phyloP scores from a whole-genome alignment of 345 rosid genomes.

The Barbarea vulgaris region DNA sequence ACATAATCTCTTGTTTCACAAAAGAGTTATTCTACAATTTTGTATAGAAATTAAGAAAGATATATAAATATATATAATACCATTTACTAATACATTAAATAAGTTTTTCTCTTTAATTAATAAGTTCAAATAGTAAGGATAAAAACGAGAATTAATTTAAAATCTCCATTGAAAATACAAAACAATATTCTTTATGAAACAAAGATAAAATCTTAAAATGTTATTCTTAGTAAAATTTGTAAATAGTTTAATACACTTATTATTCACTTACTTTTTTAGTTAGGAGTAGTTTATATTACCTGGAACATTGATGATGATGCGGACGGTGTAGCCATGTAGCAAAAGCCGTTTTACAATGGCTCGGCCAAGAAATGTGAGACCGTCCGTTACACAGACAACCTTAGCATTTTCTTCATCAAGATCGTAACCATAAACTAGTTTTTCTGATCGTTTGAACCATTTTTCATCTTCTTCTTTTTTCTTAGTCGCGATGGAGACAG shows the following conservation, averaged over 20 bases:
- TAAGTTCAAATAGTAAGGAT: too few species aligned
- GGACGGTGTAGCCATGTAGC: slow-evolving; percentile 58
- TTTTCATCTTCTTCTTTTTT: slow-evolving; percentile 15
- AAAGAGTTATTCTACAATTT: too few species aligned
- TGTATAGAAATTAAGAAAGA: too few species aligned
- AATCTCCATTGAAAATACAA: too few species aligned
- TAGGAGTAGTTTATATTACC: neutral
- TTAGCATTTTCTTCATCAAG: slow-evolving; percentile 8
- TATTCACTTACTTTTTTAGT: neutral
- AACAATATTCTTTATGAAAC: too few species aligned
- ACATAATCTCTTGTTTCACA: too few species aligned
- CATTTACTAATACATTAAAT: too few species aligned
- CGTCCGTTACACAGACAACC: slow-evolving; percentile 61
- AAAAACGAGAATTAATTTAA: too few species aligned
- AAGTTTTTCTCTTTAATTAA: too few species aligned
- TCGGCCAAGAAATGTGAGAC: slow-evolving; percentile 61
- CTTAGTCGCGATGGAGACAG: neutral
- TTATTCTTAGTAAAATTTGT: too few species aligned
- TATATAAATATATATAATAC: too few species aligned
- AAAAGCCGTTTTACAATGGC: slow-evolving; percentile 56
- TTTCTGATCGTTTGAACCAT: slow-evolving; percentile 1
- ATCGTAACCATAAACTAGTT: neutral
- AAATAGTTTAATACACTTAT: neutral
- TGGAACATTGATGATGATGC: slow-evolving; percentile 43
- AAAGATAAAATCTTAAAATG: too few species aligned